These are phyloP conservation scores for Yamadazyma jaroonii DNA, from an alignment of 1,139 yeast species.

Conservation along the genomic window DNA sequence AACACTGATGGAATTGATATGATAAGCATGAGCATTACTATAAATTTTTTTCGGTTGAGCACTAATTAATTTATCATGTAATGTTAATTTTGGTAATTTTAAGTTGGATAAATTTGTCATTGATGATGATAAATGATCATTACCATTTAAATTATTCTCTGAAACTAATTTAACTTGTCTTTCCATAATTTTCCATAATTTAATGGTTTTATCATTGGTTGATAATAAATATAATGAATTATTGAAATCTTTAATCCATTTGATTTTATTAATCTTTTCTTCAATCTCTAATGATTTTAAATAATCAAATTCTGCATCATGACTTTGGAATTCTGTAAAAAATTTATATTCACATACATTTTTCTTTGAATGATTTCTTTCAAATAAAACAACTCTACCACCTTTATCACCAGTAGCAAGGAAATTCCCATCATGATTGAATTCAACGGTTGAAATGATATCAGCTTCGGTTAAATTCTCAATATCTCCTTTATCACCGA, in stretches of 20 bases:
- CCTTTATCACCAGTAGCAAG: constrained; percentile 99
- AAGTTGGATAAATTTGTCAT: constrained; percentile 35
- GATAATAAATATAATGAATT: constrained; percentile 85
- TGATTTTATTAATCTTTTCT: constrained; percentile 95
- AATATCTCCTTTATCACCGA: constrained; percentile 97
- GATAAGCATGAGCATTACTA: constrained; percentile 97
- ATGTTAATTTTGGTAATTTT: constrained; percentile 80
- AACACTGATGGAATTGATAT: constrained; percentile 91
- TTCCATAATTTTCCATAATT: constrained; percentile 94
- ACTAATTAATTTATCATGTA: constrained; percentile 92
- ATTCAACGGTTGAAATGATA: constrained; percentile 94
- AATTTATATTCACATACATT: constrained; percentile 83
- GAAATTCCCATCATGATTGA: constrained; percentile 91
- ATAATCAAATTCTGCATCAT: constrained; percentile 98
- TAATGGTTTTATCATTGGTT: constrained; percentile 96
- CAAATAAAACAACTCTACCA: constrained; percentile 94
- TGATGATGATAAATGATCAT: constrained; percentile 20
- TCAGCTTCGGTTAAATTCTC: constrained; percentile 97
- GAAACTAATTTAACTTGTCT: constrained; percentile 89
- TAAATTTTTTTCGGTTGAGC: constrained; percentile 93
- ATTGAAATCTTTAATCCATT: constrained; percentile 90
- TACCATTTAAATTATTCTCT: constrained; percentile 75
- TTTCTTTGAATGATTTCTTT: constrained; percentile 76
- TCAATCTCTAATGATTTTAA: constrained; percentile 94
- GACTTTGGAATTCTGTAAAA: constrained; percentile 96